A percentile compares a stretch with the other conserved stretches of the same genome.
phyloP scores from a whole-genome alignment of 305 asterid genomes.

The Fraxinus paxiana region DNA sequence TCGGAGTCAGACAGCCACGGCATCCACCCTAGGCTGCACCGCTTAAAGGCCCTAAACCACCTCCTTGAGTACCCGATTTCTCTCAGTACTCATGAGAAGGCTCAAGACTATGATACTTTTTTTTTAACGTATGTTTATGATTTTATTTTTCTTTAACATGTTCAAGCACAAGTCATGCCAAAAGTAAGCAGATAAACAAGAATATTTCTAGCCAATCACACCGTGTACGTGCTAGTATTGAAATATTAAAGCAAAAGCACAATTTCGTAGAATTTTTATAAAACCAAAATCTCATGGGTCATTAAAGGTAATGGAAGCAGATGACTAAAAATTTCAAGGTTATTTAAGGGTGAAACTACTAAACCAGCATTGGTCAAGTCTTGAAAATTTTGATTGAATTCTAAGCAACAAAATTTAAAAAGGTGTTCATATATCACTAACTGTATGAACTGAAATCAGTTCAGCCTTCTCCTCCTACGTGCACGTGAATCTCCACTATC shows the following conservation, averaged over 20 bases:
- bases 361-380: neutral
- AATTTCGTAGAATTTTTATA: neutral
- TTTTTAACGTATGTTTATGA: neutral
- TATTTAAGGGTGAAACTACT: neutral
- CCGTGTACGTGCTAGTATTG: neutral
- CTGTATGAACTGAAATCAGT: slow-evolving; percentile 17
- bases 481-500: slow-evolving; percentile 52
- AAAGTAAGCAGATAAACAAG: neutral
- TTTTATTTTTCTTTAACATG: neutral
- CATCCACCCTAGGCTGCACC: neutral
- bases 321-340: neutral
- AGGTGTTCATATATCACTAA: neutral
- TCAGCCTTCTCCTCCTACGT: slow-evolving; percentile 43
- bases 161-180: neutral
- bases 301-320: neutral
- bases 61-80: neutral
- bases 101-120: neutral
- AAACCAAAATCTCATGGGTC: neutral
- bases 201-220: neutral
- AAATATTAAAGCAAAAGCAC: neutral
- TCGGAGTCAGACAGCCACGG: neutral
- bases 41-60: neutral
- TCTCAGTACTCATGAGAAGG: neutral
- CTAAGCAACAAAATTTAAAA: neutral
- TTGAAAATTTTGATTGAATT: neutral